These are phyloP conservation scores for Trametopsis cervina DNA, from an alignment of 768 basidiomycete species.

Conservation along the genomic window DNA sequence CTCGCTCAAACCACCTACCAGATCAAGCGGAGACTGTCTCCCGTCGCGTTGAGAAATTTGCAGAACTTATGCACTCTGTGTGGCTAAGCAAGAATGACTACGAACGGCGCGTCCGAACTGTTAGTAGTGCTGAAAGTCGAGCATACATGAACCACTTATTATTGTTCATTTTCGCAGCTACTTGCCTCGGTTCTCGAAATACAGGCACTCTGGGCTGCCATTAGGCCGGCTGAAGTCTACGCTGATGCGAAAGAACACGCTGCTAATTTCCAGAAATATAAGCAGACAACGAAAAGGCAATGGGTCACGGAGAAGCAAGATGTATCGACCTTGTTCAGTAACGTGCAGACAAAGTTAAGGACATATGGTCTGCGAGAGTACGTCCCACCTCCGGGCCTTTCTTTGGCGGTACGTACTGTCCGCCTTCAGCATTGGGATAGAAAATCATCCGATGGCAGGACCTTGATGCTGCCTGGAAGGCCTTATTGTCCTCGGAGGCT, in stretches of 20 bases:
- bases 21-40: constrained; percentile 95
- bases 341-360: constrained; percentile 88
- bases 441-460: constrained; percentile 34
- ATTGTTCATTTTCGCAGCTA: constrained; percentile 33
- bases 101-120: constrained; percentile 73
- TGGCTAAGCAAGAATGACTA: constrained; percentile 90
- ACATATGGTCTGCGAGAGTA: constrained; percentile 88
- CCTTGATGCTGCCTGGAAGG: constrained; percentile 72
- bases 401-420: constrained; percentile 40
- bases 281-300: constrained; percentile 74
- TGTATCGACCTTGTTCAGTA: constrained; percentile 79
- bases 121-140: constrained; percentile 27
- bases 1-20: constrained; percentile 23
- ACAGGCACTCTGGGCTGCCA: constrained; percentile 63
- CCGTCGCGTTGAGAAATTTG: constrained; percentile 91
- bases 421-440: neutral
- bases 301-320: constrained; percentile 93
- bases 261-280: constrained; percentile 68
- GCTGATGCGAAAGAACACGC: constrained; percentile 74
- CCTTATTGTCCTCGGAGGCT: constrained; percentile 67
- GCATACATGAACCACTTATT: neutral
- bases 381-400: constrained; percentile 65
- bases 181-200: constrained; percentile 60
- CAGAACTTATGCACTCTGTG: constrained; percentile 89
- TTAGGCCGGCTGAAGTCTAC: constrained; percentile 68